Conservation (phyloP, 768 basidiomycete genomes). For the Termitomyces sp. region DNA sequence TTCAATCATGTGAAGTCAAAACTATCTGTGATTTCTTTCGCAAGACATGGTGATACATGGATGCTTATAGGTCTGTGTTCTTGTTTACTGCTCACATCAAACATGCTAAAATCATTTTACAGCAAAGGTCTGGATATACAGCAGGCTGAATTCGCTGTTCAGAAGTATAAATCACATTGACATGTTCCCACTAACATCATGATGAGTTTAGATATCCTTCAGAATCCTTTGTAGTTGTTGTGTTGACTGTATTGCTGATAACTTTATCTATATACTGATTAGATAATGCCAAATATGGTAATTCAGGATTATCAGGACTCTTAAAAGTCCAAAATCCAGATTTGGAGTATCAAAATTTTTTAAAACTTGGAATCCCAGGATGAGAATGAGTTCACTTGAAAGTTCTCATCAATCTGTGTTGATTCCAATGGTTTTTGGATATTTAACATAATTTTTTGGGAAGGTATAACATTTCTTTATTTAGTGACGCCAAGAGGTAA, state of each 20-base stretch:
- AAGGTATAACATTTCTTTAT: too few relatives aligned
- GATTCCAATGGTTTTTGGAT: too few relatives aligned
- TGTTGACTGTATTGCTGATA: too few relatives aligned
- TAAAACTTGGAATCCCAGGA: not conserved
- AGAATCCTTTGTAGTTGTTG: not conserved
- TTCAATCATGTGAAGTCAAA: constrained; percentile 7
- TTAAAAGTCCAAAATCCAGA: not conserved
- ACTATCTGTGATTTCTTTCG: too few relatives aligned
- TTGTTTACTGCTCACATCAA: not conserved
- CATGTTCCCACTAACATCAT: not conserved
- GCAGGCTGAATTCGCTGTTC: not conserved
- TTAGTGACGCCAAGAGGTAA: too few relatives aligned
- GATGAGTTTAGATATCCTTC: not conserved
- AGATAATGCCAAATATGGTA: not conserved
- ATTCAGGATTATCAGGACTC: not conserved
- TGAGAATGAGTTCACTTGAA: too few relatives aligned
- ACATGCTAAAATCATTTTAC: not conserved
- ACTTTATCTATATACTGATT: not conserved
- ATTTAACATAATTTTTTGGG: too few relatives aligned
- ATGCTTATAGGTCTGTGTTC: not conserved
- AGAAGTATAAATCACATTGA: not conserved
- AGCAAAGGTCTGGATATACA: not conserved
- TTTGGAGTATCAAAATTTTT: not conserved
- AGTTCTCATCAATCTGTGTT: too few relatives aligned
- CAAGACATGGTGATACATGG: constrained; percentile 7